These are phyloP conservation scores for Candida insectorum DNA, from an alignment of 805 yeast species.

Conservation along the genomic window DNA sequence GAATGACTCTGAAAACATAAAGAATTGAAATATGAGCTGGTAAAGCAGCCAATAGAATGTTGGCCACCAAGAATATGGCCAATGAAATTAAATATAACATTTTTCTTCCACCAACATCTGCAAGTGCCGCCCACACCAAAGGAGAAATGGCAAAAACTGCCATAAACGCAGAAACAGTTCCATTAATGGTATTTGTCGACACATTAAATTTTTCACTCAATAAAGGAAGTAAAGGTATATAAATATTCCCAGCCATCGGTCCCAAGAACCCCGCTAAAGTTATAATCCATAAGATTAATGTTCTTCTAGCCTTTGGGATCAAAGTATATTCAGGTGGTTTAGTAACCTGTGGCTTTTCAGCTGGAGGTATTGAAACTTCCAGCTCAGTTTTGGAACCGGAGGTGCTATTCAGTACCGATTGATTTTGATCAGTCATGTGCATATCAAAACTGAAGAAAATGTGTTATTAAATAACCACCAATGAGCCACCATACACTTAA, in stretches of 20 bases:
- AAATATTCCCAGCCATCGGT: constrained; percentile 56
- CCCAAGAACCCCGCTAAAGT: constrained; percentile 53
- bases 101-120: constrained; percentile 50
- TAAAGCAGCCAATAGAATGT: constrained; percentile 25
- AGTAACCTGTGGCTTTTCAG: too few species aligned
- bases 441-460: too few species aligned
- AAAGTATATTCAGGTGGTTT: too few species aligned
- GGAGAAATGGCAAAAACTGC: constrained; percentile 55
- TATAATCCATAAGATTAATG: constrained; percentile 35
- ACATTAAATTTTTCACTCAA: constrained; percentile 38
- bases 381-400: too few species aligned
- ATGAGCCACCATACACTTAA: too few species aligned
- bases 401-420: too few species aligned
- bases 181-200: constrained; percentile 44
- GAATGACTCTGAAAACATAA: constrained; percentile 28
- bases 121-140: constrained; percentile 51
- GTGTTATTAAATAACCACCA: too few species aligned
- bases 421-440: too few species aligned
- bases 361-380: too few species aligned
- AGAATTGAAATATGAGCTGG: constrained; percentile 29
- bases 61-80: constrained; percentile 23
- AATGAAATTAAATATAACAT: constrained; percentile 25
- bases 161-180: constrained; percentile 59
- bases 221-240: constrained; percentile 51
- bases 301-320: constrained; percentile 27